phyloP scores from a whole-genome alignment of 129 eudicot genomes.

The Tagetes patula region DNA sequence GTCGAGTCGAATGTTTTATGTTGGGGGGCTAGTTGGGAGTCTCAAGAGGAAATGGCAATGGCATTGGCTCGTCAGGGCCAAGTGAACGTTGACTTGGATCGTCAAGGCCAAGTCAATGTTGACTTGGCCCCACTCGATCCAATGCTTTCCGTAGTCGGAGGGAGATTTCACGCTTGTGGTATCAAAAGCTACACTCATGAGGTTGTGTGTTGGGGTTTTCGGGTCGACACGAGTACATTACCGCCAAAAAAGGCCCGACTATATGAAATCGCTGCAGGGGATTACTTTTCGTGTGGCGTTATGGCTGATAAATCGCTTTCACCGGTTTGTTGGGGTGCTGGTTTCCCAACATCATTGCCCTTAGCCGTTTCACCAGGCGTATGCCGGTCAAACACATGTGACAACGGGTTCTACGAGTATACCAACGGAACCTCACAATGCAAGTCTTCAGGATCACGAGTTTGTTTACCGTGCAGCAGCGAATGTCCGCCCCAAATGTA shows the following conservation, averaged over 20 bases:
- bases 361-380: conserved; percentile 75
- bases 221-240: conserved; percentile 56
- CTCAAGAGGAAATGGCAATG: conserved; percentile 49
- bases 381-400: conserved; percentile 56
- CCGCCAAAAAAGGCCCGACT: conserved; percentile 74
- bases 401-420: conserved; percentile 49
- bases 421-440: conserved; percentile 57
- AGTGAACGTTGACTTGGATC: conserved; percentile 55
- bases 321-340: conserved; percentile 88
- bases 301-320: conserved; percentile 54
- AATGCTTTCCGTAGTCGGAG: conserved; percentile 79
- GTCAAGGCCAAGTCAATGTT: conserved; percentile 51
- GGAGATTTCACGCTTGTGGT: conserved; percentile 84
- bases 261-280: conserved; percentile 78
- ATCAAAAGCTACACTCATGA: conserved; percentile 56
- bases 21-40: conserved; percentile 82
- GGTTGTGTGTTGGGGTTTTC: conserved; percentile 83
- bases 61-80: conserved; percentile 40
- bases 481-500: conserved; percentile 78
- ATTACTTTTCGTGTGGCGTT: conserved; percentile 86
- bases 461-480: conserved; percentile 71
- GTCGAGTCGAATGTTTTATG: conserved; percentile 56
- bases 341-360: conserved; percentile 66
- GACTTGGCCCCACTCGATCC: conserved; percentile 66
- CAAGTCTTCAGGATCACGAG: conserved; percentile 47